phyloP scores from a whole-genome alignment of 2,329 filamentous ascomycete genomes.

The Corinectria fuckeliana region DNA sequence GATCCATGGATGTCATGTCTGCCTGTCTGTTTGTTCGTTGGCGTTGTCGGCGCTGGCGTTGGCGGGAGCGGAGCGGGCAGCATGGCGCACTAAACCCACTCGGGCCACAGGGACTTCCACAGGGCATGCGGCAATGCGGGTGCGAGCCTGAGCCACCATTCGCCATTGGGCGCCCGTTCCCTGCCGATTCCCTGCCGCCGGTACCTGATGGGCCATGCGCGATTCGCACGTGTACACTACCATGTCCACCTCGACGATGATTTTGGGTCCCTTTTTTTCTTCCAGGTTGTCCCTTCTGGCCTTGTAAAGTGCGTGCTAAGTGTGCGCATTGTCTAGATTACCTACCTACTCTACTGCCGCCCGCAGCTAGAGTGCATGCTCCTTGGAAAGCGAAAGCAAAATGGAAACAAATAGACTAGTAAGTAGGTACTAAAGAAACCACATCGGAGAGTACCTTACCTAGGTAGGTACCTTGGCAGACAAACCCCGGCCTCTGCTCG shows the following conservation, averaged over 20 bases:
- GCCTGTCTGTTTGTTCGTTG: no score
- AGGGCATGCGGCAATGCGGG: slow-evolving; percentile 20
- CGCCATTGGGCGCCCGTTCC: slow-evolving; percentile 8
- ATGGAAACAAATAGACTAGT: no score
- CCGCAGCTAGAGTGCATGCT: no score
- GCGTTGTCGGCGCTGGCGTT: slow-evolving; percentile 17
- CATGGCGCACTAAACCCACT: slow-evolving; percentile 9
- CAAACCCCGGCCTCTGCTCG: neutral
- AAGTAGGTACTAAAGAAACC: no score
- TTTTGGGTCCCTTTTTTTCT: no score
- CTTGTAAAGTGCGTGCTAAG: no score
- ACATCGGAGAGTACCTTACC: no score
- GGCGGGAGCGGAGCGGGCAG: slow-evolving; percentile 20
- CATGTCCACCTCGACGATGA: neutral
- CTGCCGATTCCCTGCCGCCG: slow-evolving; percentile 15
- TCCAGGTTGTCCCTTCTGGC: neutral
- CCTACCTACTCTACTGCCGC: no score
- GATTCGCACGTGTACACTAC: slow-evolving; percentile 12
- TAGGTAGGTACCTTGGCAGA: no score
- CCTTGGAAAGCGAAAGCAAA: no score
- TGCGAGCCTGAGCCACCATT: neutral
- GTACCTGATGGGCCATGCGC: slow-evolving; percentile 20
- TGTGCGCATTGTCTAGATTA: no score
- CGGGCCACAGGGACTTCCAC: slow-evolving; percentile 1
- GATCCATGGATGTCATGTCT: neutral